These are phyloP conservation scores for Triticum urartu DNA, from an alignment of 176 grass and related monocot species.

Conservation along the genomic window DNA sequence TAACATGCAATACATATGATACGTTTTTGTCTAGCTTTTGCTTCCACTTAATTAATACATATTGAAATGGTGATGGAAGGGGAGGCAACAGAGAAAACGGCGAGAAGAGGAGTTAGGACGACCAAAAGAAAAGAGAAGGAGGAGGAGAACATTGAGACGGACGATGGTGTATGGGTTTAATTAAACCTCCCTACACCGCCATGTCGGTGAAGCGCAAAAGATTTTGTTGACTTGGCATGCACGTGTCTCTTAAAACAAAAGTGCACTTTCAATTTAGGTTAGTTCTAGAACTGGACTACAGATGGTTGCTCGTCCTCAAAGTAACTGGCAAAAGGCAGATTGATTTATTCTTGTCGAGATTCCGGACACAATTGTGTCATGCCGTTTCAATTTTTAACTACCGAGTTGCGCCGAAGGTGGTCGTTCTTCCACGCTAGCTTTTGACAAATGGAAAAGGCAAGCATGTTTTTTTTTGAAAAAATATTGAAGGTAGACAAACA, in stretches of 20 bases:
- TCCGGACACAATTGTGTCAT: not conserved
- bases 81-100: too few species aligned
- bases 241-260: not conserved
- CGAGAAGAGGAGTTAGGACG: not conserved
- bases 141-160: too few species aligned
- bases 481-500: too few species aligned
- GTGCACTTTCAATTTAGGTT: not conserved
- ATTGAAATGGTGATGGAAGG: not conserved
- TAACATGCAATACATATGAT: too few species aligned
- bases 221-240: too few species aligned
- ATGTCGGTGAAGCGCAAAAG: not conserved
- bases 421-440: not conserved
- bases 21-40: too few species aligned
- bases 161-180: too few species aligned
- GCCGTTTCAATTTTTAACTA: not conserved
- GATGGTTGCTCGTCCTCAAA: not conserved
- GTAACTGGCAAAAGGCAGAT: not conserved
- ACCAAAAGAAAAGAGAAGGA: too few species aligned
- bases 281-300: not conserved
- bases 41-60: not conserved
- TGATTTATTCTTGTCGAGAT: not conserved
- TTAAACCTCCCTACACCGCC: too few species aligned
- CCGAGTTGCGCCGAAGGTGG: not conserved
- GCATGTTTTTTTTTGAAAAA: too few species aligned
- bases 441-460: too few species aligned